Evolutionary conservation across 2,329 filamentous ascomycete genomes (phyloP), one percentile per base, ranked within the genome.

Genomic region (Teratosphaeria pseudoeucalypti): DNA sequence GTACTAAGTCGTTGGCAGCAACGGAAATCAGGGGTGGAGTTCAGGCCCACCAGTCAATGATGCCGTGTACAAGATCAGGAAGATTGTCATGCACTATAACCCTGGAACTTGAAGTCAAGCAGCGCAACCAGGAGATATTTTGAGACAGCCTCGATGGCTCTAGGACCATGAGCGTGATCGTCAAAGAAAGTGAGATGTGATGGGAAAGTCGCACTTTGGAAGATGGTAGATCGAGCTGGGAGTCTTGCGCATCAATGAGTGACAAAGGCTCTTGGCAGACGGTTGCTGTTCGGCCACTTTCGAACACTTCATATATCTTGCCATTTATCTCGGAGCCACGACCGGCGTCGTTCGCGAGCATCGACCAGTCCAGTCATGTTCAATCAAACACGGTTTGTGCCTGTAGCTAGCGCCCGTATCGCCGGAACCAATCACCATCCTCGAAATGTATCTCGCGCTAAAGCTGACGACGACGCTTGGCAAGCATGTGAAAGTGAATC

Each of bases 41-140:
- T 62, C 58, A 26, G 66, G 65, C 14, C 66, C 66, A 5, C 66
- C 66, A n/a, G 34, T 34, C n/a, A 57, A 60, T 10, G 64, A 67
- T 59, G 62, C 59, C 19, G 59, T 66, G 32, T 64, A 65, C 23
- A 64, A 64, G 59, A 67, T 67, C 47, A 61, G 61, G 56, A 63
- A 63, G 55, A 67, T 67, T 29, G 63, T 65, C 26, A 67, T 67
- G 65, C 54, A 61, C 34, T 64, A 66, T 37, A 62, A 66, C 58
- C 59, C 61, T 12, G 52, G 37, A 4, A 4, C 37, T 16, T 16
- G 16, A 16, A 32, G 5, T 32, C 29, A 7, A 32, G 29, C 29
- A 32, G 29, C 7, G 29, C 29, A 32, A 32, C 7, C 29, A 7
- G 7, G 7, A 32, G 29, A 32, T 32, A 7, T 32, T 32, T 32